A percentile compares a stretch with the other conserved stretches of the same genome.
Conservation (phyloP, 371 early-diverging fungal genomes). For the Mortierella sp. region DNA sequence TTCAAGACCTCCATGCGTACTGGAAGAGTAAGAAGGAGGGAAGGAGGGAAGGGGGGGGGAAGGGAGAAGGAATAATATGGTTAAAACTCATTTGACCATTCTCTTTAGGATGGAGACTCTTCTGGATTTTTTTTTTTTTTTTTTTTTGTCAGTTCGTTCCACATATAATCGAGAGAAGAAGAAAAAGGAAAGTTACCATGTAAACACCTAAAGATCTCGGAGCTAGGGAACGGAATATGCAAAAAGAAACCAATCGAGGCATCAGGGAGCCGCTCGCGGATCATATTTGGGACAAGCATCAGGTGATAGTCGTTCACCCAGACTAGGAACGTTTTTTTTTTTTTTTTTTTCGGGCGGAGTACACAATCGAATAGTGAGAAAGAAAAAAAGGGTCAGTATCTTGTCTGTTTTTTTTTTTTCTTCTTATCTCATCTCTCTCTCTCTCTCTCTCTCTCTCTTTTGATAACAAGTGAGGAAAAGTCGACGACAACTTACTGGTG, state of each 20-base stretch:
- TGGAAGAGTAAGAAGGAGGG: neutral
- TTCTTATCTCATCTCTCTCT: neutral
- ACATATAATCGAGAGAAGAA: conserved; percentile 20
- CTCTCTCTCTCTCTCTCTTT: neutral
- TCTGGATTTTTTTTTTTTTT: too few relatives aligned
- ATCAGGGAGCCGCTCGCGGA: conserved; percentile 73
- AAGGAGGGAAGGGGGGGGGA: neutral
- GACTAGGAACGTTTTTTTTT: conserved; percentile 59
- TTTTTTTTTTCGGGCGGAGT: too few relatives aligned
- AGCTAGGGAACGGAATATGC: conserved; percentile 94
- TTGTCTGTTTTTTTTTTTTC: too few relatives aligned
- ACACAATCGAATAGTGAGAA: too few relatives aligned
- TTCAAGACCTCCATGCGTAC: conserved; percentile 78
- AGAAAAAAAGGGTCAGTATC: too few relatives aligned
- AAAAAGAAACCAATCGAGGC: conserved; percentile 93
- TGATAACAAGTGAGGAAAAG: neutral
- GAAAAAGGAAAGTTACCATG: conserved; percentile 68
- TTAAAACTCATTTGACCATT: too few relatives aligned
- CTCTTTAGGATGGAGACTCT: too few relatives aligned
- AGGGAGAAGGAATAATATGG: neutral
- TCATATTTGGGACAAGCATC: conserved; percentile 87
- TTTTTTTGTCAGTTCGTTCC: neutral
- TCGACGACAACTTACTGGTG: conserved; percentile 76
- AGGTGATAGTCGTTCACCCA: conserved; percentile 98
- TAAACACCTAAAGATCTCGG: conserved; percentile 87